These are phyloP conservation scores for Pichia sp. DNA, from an alignment of 1,139 yeast species.

Conservation along the genomic window DNA sequence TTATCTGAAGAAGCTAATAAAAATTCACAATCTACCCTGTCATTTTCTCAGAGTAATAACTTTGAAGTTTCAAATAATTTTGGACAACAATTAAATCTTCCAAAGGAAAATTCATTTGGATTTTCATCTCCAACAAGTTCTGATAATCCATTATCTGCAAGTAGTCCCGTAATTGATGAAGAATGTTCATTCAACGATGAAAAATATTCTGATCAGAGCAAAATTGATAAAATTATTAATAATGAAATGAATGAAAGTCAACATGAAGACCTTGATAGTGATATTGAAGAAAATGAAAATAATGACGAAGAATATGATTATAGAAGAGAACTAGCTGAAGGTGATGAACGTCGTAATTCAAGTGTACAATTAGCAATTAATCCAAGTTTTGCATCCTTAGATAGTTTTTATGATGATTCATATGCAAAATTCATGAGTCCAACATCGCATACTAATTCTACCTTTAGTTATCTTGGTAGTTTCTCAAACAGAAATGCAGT, in stretches of 20 bases:
- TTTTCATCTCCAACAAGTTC: neutral
- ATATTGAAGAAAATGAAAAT: neutral
- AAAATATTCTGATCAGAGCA: too few species aligned
- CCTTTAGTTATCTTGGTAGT: neutral
- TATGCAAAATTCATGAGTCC: slow-evolving; percentile 14
- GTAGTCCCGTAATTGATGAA: neutral
- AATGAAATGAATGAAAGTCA: too few species aligned
- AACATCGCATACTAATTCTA: neutral
- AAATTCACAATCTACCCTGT: slow-evolving; percentile 5
- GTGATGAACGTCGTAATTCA: slow-evolving; percentile 2
- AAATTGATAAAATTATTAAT: too few species aligned
- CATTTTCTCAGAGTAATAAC: neutral
- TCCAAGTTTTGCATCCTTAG: slow-evolving; percentile 73
- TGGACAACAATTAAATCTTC: neutral
- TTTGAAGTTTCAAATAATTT: neutral
- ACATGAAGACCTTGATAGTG: neutral
- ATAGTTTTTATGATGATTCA: slow-evolving; percentile 59
- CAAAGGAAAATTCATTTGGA: neutral
- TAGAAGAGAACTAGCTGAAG: slow-evolving; percentile 24
- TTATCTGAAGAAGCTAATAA: slow-evolving; percentile 21
- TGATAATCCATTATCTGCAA: neutral
- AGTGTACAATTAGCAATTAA: slow-evolving; percentile 50
- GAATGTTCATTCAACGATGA: neutral
- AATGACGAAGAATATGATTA: slow-evolving; percentile 19
- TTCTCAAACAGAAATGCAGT: slow-evolving; percentile 3